Evolutionary conservation across 768 basidiomycete species (phyloP), one percentile per base, ranked within the genome.

Genomic region (Lactifluus subvellereus): DNA sequence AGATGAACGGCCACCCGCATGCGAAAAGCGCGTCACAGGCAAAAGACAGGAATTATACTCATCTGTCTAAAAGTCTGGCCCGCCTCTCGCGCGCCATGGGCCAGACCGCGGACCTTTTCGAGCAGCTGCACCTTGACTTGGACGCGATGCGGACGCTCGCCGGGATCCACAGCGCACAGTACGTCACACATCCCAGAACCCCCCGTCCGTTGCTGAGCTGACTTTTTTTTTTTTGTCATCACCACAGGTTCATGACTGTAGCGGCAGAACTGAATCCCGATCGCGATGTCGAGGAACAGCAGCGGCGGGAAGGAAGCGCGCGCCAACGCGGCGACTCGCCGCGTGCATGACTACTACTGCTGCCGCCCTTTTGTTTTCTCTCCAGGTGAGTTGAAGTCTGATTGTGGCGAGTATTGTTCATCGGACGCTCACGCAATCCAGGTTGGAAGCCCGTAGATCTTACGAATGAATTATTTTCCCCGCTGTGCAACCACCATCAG

Each of bases 101-200:
- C 30, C 86, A 84, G 67, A 90, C 91, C 1, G 87, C 89, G 42
- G 85, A 86, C 67, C 78, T 92, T 27, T 87, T 89, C 73, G 89
- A 87, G 70, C 82, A 84, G 58, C 79, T 94, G 67, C 84, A 89
- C 65, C 79, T 82, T 50, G 89, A 91, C 75, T 74, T 94, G 57
- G 82, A 87, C 60, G 84, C 88, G 16, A 92, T 93, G 90, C 76
- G 83, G 59, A 84, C 83, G 35, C 84, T 94, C 65, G 87, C 90
- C 14, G 88, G 87, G 0, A 78, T 86, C 54, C 88, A 91, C 72
- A 89, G 87, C 20, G 87, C 91, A 58, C 92, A 91, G 91, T 91
- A 72, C 69, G 86, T 76, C 16, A 6, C 45, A 32, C 32, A 22
- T 7, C 10, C 47, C 20, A 32, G 5, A 9, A 18, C 7, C 27